Conservation (phyloP, 148 eudicot species). For the Nepenthes mirabilis region DNA sequence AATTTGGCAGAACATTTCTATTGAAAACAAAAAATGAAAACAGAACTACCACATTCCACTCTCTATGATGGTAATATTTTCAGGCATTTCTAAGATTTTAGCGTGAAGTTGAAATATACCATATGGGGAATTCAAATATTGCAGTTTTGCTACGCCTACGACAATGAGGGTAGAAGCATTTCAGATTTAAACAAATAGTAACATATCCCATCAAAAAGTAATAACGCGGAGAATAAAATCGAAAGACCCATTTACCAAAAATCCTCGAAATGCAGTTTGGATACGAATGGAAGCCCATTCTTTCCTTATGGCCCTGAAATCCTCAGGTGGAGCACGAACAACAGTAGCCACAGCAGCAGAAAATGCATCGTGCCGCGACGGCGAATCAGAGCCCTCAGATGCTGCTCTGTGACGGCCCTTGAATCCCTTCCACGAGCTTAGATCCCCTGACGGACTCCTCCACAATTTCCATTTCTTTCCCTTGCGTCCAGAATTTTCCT, state of each 20-base stretch:
- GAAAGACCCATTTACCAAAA: constrained; percentile 41
- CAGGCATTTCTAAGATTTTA: too few relatives aligned
- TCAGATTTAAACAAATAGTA: not conserved
- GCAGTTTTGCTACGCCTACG: too few relatives aligned
- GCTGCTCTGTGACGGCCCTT: constrained; percentile 34
- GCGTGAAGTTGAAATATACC: too few relatives aligned
- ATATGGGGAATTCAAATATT: too few relatives aligned
- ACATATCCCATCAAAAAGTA: not conserved
- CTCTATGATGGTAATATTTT: too few relatives aligned
- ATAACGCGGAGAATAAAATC: not conserved
- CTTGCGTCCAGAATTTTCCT: constrained; percentile 9
- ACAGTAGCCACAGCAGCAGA: constrained; percentile 77
- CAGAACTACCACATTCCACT: too few relatives aligned
- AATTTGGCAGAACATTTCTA: too few relatives aligned
- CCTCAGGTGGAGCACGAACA: constrained; percentile 68
- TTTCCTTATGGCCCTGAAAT: constrained; percentile 65
- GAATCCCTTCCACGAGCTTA: constrained; percentile 59
- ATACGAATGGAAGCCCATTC: constrained; percentile 97
- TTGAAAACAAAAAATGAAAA: too few relatives aligned
- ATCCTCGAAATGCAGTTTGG: constrained; percentile 86
- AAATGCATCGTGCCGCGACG: constrained; percentile 49
- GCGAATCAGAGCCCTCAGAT: constrained; percentile 65
- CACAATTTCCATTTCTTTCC: constrained; percentile 84
- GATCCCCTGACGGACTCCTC: constrained; percentile 77
- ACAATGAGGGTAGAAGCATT: too few relatives aligned